Evolutionary conservation across 1,139 yeast species (phyloP), one percentile per base, ranked within the genome.

Genomic region (Suhomyces guaymorum): DNA sequence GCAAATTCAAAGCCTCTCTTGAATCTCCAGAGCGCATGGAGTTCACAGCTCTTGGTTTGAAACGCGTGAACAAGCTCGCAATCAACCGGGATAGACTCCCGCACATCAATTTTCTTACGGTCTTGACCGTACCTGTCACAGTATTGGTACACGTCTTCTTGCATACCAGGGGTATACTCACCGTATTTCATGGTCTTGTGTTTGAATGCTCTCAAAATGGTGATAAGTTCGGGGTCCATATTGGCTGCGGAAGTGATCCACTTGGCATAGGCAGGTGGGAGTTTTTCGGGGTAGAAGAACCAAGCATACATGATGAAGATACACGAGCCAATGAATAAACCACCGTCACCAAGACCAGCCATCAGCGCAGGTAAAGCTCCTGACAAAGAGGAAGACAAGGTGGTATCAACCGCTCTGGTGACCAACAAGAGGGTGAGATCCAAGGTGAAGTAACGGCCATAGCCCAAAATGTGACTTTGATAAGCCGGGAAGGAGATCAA

Each of bases 201-300:
- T 26, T 54, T 54, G 12, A 64, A 16, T 12, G 49, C 52, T 32
- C 48, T 50, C 32, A 63, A 50, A 6, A 50, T 43, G 16, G 48
- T 49, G 10, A 60, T 39, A 9, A 64, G 36, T 30, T 61, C 69
- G 15, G 48, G 48, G 41, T 64, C 70, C 70, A 64, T 63, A 38
- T 59, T 59, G 7, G 70, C 70, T 13, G 70, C 70, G n/a, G 64
- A 56, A 4, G 70, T 63, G 39, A 64, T 63, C 70, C 70, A 64
- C 34, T 58, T 56, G 19, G 60, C 46, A 39, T 64, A 64, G n/a
- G 64, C 58, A 1, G 69, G 68, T 11, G 70, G 70, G 16, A 64
- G 47, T 13, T 48, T 44, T 6, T 54, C 47, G 2, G 67, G 68
- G 28, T 50, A 35, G 40, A 42, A 63, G 42, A 64, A 63, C 70